A percentile compares a stretch with the other conserved stretches of the same genome.
phyloP scores from a whole-genome alignment of 2,329 filamentous ascomycete genomes.

The Uncinocarpus reesii region DNA sequence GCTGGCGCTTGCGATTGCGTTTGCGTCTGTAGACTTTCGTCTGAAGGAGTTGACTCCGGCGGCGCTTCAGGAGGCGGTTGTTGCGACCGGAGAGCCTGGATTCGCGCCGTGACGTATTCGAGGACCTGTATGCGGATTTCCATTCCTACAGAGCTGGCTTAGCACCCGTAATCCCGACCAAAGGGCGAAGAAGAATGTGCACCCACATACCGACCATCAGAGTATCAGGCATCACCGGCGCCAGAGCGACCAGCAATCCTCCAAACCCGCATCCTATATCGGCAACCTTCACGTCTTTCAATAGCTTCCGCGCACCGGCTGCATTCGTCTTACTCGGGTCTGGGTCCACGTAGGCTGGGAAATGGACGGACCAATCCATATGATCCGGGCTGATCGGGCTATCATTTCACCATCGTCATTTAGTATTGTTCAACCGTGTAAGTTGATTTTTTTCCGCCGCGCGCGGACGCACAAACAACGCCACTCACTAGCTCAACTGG shows the following conservation, averaged over 20 bases:
- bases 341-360: constrained; percentile 56
- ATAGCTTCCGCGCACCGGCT: constrained; percentile 36
- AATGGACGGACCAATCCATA: constrained; percentile 88
- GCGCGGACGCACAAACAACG: background rate
- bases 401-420: constrained; percentile 3
- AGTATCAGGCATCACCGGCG: constrained; percentile 68
- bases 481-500: constrained; percentile 66
- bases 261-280: constrained; percentile 98
- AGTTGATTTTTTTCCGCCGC: no score
- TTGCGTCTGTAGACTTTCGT: constrained; percentile 6
- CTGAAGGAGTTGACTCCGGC: background rate
- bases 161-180: background rate
- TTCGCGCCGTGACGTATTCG: constrained; percentile 79
- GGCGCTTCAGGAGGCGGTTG: constrained; percentile 26
- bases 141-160: constrained; percentile 51
- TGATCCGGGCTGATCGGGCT: constrained; percentile 68
- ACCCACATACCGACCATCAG: constrained; percentile 61
- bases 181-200: background rate
- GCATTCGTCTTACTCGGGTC: constrained; percentile 28
- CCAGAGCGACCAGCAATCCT: constrained; percentile 75
- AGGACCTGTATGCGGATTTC: constrained; percentile 88
- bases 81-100: constrained; percentile 60
- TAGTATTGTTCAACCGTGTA: background rate
- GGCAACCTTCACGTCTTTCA: constrained; percentile 73
- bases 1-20: background rate